Base-by-base conservation (phyloP, 2,329 filamentous ascomycete genomes). In the Alternaria novae-zelandiae region DNA sequence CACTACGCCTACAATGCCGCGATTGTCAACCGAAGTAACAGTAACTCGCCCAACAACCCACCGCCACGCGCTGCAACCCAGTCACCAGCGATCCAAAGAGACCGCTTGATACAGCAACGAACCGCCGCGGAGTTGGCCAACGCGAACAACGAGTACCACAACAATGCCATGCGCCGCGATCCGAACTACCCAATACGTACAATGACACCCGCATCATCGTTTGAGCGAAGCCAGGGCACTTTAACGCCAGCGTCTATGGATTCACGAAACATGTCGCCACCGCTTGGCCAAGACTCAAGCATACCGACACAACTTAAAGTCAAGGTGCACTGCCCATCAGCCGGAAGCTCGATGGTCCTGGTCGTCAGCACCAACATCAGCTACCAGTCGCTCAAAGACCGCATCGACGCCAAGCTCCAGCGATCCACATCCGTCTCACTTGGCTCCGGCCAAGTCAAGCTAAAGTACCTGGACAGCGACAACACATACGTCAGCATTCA, bases 341-440 rank as follows among this genome's bases (percentile, higher is more conserved):
- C 96, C 49, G 91, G 91, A 50, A 96, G 94, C 76, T 96, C 96
- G 71, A 91, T 97, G 63, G 97, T 95, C 1, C 86, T 99, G n/a
- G 95, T 99, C 11, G 96, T 97, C 45, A 92, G 93, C 30, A 96
- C 93, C 81, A 97, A 96, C 78, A 98, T 98, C 73, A 91, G 93
- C 44, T 98, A 96, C 81, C 93, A 96, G 70, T 96, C 93, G 23
- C 86, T 99, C 59, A 94, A 96, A 68, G 96, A 98, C 77, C 91
- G 96, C 11, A 97, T 99, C 72, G 96, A 99, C 76, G 93, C 94
- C 26, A 99, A 99, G 80, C 87, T 99, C 61, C 91, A 91, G 63
- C 89, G 93, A 59, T 94, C 94, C 72, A 97, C 93, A 20, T 90
- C 87, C 71, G 91, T 92, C 76, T 94, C 91, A 57, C 94, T 97